phyloP scores from a whole-genome alignment of 2,329 filamentous ascomycete species.

The Myriosclerotinia scirpicola region DNA sequence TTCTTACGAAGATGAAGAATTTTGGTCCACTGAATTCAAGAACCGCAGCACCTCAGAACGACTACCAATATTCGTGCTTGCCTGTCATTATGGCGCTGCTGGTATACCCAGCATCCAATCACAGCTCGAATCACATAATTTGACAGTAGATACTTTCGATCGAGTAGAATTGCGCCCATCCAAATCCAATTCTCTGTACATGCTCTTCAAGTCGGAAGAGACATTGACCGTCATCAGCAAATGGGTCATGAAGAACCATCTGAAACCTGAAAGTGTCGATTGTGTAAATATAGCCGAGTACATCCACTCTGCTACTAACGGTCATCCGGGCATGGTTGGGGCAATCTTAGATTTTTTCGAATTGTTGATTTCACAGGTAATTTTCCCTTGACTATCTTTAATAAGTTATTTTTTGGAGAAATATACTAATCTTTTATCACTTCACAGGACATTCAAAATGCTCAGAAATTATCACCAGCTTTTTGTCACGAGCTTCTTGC shows the following conservation, averaged over 20 bases:
- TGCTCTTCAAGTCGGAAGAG: slow-evolving; percentile 2
- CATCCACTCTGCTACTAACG: slow-evolving; percentile 4
- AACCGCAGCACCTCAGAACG: not conserved
- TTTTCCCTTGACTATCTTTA: not conserved
- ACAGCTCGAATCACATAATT: not conserved
- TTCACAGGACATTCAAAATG: not conserved
- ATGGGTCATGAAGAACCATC: not conserved
- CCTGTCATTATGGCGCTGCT: not conserved
- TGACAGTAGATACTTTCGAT: not conserved
- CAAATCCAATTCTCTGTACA: not conserved
- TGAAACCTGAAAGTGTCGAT: not conserved
- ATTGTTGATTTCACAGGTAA: not conserved
- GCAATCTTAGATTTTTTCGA: not conserved
- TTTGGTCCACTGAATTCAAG: not conserved
- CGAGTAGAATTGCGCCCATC: slow-evolving; percentile 5
- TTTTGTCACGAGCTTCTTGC: not conserved
- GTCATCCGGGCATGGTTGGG: slow-evolving; percentile 9
- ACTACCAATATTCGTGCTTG: slow-evolving; percentile 1
- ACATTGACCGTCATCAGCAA: not conserved
- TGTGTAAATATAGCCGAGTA: not conserved
- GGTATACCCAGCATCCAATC: not conserved
- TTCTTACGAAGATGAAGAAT: not conserved
- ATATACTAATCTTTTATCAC: not conserved
- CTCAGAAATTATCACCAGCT: not conserved
- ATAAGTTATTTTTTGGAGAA: not conserved